Evolutionary conservation across 1,284 basidiomycete genomes (phyloP), one percentile per base, ranked within the genome.

Genomic region (Bjerkandera adusta): DNA sequence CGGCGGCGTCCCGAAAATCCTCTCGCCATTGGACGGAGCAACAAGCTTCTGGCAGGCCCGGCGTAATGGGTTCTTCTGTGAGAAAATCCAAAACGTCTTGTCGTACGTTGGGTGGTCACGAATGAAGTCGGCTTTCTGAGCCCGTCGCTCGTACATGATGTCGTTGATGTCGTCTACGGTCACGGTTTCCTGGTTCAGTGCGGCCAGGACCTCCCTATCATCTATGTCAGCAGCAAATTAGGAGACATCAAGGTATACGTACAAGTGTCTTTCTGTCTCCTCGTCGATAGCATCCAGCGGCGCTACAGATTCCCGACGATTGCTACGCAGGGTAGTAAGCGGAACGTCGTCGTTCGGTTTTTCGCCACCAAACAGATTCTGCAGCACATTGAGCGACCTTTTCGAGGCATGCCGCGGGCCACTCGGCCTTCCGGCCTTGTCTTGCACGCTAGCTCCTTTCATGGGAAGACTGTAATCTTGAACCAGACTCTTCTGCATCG

Each of bases 81-180:
- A 83, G 63, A 98, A 89, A 7, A 97, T 55, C 85, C 92, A 97
- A 56, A 97, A 87, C 0, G 90, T 83, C 59, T 85, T 88, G 68
- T 98, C 96, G 60, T 90, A 99, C 1, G 85, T 82, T 0, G 96
- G 93, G 68, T 98, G 89, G 36, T 86, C 79, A 2, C 81, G 81
- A 55, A 98, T 97, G 62, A 97, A 92, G 54, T 92, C 89, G 0
- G 89, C 87, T 60, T 88, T 89, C 59, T 82, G 81, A 11, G 89
- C 89, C n/a, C 84, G 77, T 7, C 80, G 79, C 63, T 97, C 90
- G 47, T 84, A 77, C 32, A 79, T 52, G 7, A 75, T 76, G 54
- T 93, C 86, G 55, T 75, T 71, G 18, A 76, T 58, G 30, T 82
- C 78, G 52, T 81, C 77, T 4, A 70, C 64, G 7, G 67, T 63